Base-by-base conservation (phyloP, 2,329 filamentous ascomycete species). In the Hirsutella minnesotensis region DNA sequence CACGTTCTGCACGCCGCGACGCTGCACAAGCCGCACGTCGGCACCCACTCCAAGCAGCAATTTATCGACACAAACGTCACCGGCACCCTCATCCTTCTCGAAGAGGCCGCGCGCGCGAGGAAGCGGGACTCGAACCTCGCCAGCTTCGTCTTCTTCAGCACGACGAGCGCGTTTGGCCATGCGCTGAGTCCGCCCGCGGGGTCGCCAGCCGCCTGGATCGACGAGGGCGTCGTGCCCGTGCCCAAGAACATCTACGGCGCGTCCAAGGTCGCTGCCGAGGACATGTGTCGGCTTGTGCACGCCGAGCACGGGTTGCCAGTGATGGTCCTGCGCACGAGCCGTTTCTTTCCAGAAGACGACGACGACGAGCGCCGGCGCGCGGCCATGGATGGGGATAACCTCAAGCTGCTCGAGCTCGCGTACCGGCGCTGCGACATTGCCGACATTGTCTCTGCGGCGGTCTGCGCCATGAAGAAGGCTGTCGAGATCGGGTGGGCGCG, bases 161-260 rank as follows among this genome's bases (percentile, higher is more conserved):
- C 68, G 1, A 70, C 68, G 1, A 69, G 66, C n/a, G 49, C 63
- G 0, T 69, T 69, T 21, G 67, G 68, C 20, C 45, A 49, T 1
- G 65, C 66, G 0, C 53, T 70, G 8, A 60, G 58, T 40, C 64
- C 66, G 0, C 40, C 45, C 2, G 55, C 54, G 0, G 64, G 63
- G 2, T 40, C 46, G 0, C 64, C 66, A 1, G 66, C 67, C 0
- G 63, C 57, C 1, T 68, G 66, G 66, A 70, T 70, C 47, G 56
- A 64, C 49, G 68, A 70, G 49, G 31, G 46, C 0, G 61, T 68
- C 8, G 53, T 55, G 0, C 63, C 66, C 0, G 47, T 57, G 18
- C 66, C 67, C 2, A 70, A 70, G 46, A 71, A 71, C 51, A 67
- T 70, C 37, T 70, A 71, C 47, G 69, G 69, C 42, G 59, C 61